phyloP scores from a whole-genome alignment of 1,139 yeast genomes.

The Geotrichum phurueaensis region DNA sequence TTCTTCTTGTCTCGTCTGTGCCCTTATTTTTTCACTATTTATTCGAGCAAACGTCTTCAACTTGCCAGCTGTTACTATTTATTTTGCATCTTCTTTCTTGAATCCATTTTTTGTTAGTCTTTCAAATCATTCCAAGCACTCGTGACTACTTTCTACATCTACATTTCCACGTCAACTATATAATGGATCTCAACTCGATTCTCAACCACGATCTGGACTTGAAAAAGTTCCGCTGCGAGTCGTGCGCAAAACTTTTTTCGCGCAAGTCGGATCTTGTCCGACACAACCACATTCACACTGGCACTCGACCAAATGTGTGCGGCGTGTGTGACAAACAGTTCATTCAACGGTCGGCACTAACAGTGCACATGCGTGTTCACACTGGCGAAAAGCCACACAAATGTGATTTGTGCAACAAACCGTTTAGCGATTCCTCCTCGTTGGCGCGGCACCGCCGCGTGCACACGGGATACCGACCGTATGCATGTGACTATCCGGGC shows the following conservation, averaged over 20 bases:
- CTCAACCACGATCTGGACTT: conserved; percentile 4
- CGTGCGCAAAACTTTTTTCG: conserved; percentile 43
- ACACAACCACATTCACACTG: conserved; percentile 77
- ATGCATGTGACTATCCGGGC: conserved; percentile 61
- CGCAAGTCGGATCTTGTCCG: conserved; percentile 62
- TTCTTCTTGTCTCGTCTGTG: neutral
- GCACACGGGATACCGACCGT: conserved; percentile 54
- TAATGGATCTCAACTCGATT: conserved; percentile 11
- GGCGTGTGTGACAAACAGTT: conserved; percentile 48
- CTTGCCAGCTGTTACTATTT: neutral
- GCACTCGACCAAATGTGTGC: conserved; percentile 50
- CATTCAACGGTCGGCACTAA: conserved; percentile 63
- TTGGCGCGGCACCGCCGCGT: conserved; percentile 39
- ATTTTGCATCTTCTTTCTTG: neutral
- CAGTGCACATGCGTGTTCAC: conserved; percentile 71
- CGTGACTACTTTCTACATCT: neutral
- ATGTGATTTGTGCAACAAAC: conserved; percentile 35
- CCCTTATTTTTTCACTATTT: neutral
- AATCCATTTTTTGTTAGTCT: neutral
- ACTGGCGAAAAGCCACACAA: conserved; percentile 68
- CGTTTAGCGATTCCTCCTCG: conserved; percentile 39
- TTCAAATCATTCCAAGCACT: neutral
- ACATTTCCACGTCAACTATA: neutral
- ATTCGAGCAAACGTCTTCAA: neutral
- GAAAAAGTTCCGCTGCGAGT: conserved; percentile 1